These are phyloP conservation scores for Starmera amethionina DNA, from an alignment of 805 yeast species.

Conservation along the genomic window DNA sequence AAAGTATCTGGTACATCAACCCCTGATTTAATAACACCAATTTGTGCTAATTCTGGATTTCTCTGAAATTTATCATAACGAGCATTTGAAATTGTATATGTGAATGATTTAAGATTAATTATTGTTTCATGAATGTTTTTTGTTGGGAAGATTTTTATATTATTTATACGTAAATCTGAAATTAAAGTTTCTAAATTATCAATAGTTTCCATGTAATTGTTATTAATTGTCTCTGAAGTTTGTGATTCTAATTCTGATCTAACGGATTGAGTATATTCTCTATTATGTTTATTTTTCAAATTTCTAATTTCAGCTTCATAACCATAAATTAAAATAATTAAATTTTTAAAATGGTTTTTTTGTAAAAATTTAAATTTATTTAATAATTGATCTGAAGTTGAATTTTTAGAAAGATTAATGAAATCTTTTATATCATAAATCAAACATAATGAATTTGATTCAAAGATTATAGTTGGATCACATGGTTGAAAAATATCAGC, in stretches of 20 bases:
- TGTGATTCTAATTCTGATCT: slow-evolving; percentile 9
- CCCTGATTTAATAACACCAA: slow-evolving; percentile 49
- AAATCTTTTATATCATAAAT: slow-evolving; percentile 39
- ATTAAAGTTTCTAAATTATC: slow-evolving; percentile 30
- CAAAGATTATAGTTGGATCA: slow-evolving; percentile 28
- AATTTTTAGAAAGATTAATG: slow-evolving; percentile 19
- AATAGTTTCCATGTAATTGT: slow-evolving; percentile 1
- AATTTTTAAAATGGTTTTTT: slow-evolving; percentile 16
- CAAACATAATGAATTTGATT: slow-evolving; percentile 29
- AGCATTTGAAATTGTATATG: slow-evolving; percentile 43
- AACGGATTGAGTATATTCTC: slow-evolving; percentile 30
- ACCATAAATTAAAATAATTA: slow-evolving; percentile 39
- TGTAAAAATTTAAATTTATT: slow-evolving; percentile 15
- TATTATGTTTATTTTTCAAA: slow-evolving; percentile 35
- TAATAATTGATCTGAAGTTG: slow-evolving; percentile 15
- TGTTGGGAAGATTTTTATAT: slow-evolving; percentile 41
- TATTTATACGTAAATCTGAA: slow-evolving; percentile 35
- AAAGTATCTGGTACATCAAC: slow-evolving; percentile 35
- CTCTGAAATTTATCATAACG: slow-evolving; percentile 48
- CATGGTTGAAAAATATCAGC: slow-evolving; percentile 50
- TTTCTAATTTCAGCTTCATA: slow-evolving; percentile 35
- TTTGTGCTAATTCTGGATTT: slow-evolving; percentile 42
- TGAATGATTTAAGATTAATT: slow-evolving; percentile 45
- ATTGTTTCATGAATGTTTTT: slow-evolving; percentile 35
- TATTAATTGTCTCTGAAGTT: slow-evolving; percentile 2